Conservation (phyloP, 495 filamentous ascomycete species). For the Hypoxylon lenormandii region DNA sequence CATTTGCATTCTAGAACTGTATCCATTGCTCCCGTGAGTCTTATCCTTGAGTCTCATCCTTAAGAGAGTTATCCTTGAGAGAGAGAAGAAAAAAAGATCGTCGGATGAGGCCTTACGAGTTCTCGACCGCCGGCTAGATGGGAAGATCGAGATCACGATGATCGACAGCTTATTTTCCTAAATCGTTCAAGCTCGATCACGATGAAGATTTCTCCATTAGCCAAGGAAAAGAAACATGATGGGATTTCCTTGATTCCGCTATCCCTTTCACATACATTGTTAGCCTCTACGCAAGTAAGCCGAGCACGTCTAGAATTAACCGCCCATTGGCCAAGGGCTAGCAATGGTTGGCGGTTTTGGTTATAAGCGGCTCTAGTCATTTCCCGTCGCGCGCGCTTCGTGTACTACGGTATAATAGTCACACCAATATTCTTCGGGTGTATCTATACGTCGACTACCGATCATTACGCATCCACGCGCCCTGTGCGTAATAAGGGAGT, state of each 20-base stretch:
- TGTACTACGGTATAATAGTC: neutral
- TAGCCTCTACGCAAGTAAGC: slow-evolving; percentile 19
- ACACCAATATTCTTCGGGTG: neutral
- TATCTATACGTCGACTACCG: neutral
- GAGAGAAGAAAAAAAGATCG: slow-evolving; percentile 15
- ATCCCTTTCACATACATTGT: neutral
- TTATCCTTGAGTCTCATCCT: too few relatives aligned
- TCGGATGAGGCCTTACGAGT: slow-evolving; percentile 12
- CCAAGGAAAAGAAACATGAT: slow-evolving; percentile 7
- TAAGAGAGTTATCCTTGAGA: neutral
- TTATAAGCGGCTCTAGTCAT: neutral
- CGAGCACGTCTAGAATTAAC: neutral
- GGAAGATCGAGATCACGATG: slow-evolving; percentile 40
- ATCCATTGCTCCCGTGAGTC: neutral
- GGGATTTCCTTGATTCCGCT: slow-evolving; percentile 14
- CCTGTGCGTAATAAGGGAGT: too few relatives aligned
- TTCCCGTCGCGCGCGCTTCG: slow-evolving; percentile 43
- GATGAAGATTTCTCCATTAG: slow-evolving; percentile 30
- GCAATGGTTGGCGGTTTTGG: neutral
- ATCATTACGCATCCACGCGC: too few relatives aligned
- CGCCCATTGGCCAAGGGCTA: slow-evolving; percentile 11
- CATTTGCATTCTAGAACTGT: slow-evolving; percentile 35
- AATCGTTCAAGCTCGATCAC: slow-evolving; percentile 10
- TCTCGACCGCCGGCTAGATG: slow-evolving; percentile 20
- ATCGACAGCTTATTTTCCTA: slow-evolving; percentile 34